Percentiles rank a stretch among this genome's conserved stretches.
phyloP scores from a whole-genome alignment of 768 basidiomycete genomes.

The Serpula lacrymans region DNA sequence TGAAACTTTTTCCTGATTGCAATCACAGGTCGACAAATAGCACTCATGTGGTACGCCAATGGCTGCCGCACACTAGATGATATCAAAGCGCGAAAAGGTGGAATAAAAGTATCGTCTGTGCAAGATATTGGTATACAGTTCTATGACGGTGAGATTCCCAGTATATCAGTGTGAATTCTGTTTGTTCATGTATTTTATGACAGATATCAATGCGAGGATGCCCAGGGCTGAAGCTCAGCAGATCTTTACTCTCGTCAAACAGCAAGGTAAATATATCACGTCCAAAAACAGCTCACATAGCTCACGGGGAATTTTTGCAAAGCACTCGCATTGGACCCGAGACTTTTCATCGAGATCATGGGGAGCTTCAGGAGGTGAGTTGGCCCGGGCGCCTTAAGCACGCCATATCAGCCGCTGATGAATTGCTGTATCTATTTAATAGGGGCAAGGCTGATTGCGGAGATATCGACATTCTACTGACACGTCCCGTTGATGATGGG shows the following conservation, averaged over 20 bases:
- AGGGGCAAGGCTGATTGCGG: constrained; percentile 84
- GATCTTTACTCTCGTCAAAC: constrained; percentile 71
- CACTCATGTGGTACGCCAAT: constrained; percentile 67
- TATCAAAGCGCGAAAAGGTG: constrained; percentile 53
- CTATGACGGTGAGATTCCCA: constrained; percentile 72
- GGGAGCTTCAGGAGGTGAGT: constrained; percentile 78
- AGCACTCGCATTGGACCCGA: constrained; percentile 72
- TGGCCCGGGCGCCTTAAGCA: background rate
- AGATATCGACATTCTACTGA: constrained; percentile 89
- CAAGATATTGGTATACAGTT: constrained; percentile 68
- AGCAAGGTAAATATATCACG: constrained; percentile 49
- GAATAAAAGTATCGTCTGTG: constrained; percentile 52
- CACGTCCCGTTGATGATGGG: constrained; percentile 69
- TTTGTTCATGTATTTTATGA: background rate
- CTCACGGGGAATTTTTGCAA: constrained; percentile 4
- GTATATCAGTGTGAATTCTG: no score
- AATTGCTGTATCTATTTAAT: background rate
- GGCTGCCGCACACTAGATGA: constrained; percentile 83
- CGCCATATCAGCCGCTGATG: no score
- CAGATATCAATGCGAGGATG: constrained; percentile 84
- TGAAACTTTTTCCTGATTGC: background rate
- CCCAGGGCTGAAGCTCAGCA: constrained; percentile 74
- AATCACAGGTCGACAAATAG: constrained; percentile 56
- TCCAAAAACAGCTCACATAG: background rate
- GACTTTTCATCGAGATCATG: constrained; percentile 82